Conservation (phyloP, 2,329 filamentous ascomycete genomes). For the Penicillium nordicum region DNA sequence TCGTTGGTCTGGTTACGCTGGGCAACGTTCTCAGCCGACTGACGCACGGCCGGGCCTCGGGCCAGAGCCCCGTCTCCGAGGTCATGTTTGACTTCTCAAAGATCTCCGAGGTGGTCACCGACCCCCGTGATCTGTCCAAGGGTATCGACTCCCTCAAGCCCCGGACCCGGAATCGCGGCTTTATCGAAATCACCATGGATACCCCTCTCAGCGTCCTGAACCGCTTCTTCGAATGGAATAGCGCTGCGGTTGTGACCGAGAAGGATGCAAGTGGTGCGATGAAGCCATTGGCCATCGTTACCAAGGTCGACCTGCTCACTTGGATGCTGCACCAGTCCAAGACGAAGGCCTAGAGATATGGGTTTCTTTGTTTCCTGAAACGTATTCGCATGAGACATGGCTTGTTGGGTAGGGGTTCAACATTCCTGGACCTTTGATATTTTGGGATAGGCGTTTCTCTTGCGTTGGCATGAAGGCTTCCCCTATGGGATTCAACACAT, state of each 20-base stretch:
- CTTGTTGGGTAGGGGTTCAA: conserved; percentile 18
- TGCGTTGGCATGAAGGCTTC: conserved; percentile 7
- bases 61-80: conserved; percentile 69
- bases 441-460: conserved; percentile 12
- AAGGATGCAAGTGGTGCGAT: conserved; percentile 56
- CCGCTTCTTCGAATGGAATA: conserved; percentile 98
- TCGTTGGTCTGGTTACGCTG: conserved; percentile 89
- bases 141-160: conserved; percentile 28
- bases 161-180: conserved; percentile 60
- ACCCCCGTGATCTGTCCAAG: conserved; percentile 64
- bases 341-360: conserved; percentile 9
- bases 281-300: conserved; percentile 86
- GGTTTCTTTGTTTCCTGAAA: not conserved
- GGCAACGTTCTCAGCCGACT: conserved; percentile 92
- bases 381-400: conserved; percentile 12
- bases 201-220: conserved; percentile 80
- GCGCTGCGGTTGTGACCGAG: conserved; percentile 90
- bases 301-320: conserved; percentile 90
- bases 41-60: conserved; percentile 73
- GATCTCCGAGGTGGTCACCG: conserved; percentile 85
- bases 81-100: conserved; percentile 97
- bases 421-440: conserved; percentile 13
- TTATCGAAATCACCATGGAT: conserved; percentile 90
- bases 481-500: conserved; percentile 20
- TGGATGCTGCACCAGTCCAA: conserved; percentile 74